Base-by-base conservation (phyloP, 176 grass and related monocot genomes). In the Alopecurus myosuroides region DNA sequence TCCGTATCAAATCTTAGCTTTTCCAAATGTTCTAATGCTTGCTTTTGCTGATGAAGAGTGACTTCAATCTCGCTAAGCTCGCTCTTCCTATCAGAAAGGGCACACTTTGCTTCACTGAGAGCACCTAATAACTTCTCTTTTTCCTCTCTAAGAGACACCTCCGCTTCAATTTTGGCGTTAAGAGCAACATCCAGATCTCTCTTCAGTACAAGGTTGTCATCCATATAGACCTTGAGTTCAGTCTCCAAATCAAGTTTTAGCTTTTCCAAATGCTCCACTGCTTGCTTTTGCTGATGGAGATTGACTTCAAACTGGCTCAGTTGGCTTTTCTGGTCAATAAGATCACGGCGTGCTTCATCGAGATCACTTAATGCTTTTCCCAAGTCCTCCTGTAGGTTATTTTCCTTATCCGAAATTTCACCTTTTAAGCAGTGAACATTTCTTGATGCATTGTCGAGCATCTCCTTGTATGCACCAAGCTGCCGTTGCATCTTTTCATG, bases 381-480 rank as follows among this genome's bases (percentile, higher is more conserved):
- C 50, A 95, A 73, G 65, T 86, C 74, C 66, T 88, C 83, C 51
- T 79, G 76, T 1, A 95, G 80, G n/a, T 1, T 53, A 20, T 77
- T 90, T 89, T 98, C 96, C 45, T 84, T 92, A 55, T 82, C 53
- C 73, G 78, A 82, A 86, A 81, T 64, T 77, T 89, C 81, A 64
- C 85, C 91, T 86, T 90, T 95, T 44, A 92, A 74, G 63, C 62
- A 71, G 31, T 88, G 62, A 86, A 86, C 68, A 81, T 86, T 80
- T 70, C 49, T 88, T 68, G 71, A 90, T 49, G 70, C 79, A 51
- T 70, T 77, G 6, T 84, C 85, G 37, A 92, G 77, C 92, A 89
- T 91, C 81, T 83, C 81, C 85, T 88, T 90, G 86, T 84, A 98
- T 26, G 41, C 55, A 22, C 79, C 86, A 40, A 98, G 52, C 61